phyloP scores from a whole-genome alignment of 106 monocot genomes.

The Dendrobium huoshanense region DNA sequence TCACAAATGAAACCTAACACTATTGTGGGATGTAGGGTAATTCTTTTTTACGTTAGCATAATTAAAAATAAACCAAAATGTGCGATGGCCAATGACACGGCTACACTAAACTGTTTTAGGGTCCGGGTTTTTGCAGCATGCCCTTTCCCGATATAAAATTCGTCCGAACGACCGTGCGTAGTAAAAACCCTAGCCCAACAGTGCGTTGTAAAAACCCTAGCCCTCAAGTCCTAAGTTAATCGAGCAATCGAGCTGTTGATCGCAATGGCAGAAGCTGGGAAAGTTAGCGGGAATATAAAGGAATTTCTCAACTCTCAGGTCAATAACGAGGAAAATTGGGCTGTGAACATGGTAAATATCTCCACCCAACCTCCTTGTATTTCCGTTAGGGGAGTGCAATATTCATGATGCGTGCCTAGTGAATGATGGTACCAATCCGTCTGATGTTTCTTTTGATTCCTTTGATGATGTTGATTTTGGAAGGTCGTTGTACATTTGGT shows the following conservation, averaged over 20 bases:
- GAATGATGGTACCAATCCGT: background rate
- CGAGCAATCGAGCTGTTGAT: background rate
- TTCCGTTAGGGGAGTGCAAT: background rate
- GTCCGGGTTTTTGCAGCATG: too few relatives aligned
- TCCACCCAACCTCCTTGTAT: background rate
- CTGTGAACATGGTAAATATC: background rate
- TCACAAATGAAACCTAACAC: too few relatives aligned
- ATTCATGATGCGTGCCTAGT: background rate
- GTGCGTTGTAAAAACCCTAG: background rate
- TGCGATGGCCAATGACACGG: too few relatives aligned
- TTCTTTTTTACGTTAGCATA: too few relatives aligned
- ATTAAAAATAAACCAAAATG: too few relatives aligned
- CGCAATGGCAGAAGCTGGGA: slow-evolving; percentile 1
- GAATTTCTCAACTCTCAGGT: slow-evolving; percentile 9
- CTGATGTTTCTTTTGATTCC: background rate
- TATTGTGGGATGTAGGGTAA: too few relatives aligned
- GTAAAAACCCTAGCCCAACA: background rate
- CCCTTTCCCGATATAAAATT: too few relatives aligned
- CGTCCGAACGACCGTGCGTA: too few relatives aligned
- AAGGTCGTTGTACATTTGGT: background rate
- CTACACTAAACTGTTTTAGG: too few relatives aligned
- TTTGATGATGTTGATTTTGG: background rate
- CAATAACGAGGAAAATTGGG: slow-evolving; percentile 11
- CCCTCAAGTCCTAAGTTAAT: background rate
- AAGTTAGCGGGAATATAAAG: background rate